Percentiles rank a stretch among this genome's conserved stretches.
Conservation (phyloP, 495 filamentous ascomycete genomes). For the Lichina pygmaea region DNA sequence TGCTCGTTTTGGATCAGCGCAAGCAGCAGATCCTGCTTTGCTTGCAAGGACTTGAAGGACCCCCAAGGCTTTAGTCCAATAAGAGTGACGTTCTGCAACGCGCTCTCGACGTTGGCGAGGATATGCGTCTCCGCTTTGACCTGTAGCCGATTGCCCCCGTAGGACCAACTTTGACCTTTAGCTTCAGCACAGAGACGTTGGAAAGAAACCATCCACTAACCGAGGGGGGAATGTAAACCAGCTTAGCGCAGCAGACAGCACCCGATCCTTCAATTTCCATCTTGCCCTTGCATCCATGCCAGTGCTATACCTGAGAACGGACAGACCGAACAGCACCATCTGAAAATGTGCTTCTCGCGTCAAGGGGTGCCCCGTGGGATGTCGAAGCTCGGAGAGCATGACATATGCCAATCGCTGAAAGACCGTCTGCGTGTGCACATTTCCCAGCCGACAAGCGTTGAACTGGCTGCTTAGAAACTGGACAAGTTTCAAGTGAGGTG, state of each 20-base stretch:
- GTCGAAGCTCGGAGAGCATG: constrained; percentile 42
- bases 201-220: constrained; percentile 8
- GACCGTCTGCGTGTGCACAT: constrained; percentile 45
- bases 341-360: constrained; percentile 79
- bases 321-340: constrained; percentile 55
- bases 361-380: constrained; percentile 53
- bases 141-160: constrained; percentile 78
- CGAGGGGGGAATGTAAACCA: constrained; percentile 70
- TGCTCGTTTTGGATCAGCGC: constrained; percentile 66
- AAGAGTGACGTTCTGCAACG: constrained; percentile 25
- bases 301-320: constrained; percentile 41
- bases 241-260: constrained; percentile 55
- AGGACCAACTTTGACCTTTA: constrained; percentile 41
- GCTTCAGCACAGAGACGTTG: neutral
- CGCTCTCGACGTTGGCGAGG: constrained; percentile 43
- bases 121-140: constrained; percentile 75
- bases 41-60: constrained; percentile 33
- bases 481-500: constrained; percentile 62
- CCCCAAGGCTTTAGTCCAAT: constrained; percentile 27
- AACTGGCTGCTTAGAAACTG: constrained; percentile 87
- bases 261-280: constrained; percentile 64
- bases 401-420: constrained; percentile 55
- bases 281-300: constrained; percentile 28
- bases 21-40: constrained; percentile 56
- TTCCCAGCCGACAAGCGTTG: constrained; percentile 63